Base-by-base conservation (phyloP, 305 asterid species). In the Rubia balearica region DNA sequence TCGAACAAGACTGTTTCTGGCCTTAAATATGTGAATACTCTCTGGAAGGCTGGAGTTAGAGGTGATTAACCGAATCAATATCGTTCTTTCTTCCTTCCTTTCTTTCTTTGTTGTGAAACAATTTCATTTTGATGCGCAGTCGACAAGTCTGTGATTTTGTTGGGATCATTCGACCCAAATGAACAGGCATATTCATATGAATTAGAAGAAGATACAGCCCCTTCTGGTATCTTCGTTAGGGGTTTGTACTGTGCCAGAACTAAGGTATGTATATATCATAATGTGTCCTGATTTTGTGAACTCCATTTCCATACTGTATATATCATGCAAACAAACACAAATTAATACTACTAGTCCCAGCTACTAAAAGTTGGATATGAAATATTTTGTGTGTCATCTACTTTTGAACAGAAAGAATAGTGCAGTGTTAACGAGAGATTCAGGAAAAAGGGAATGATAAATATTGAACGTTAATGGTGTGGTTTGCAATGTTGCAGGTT, bases 31-130 rank as follows among this genome's bases (percentile, higher is more conserved):
- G 78, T 77, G 55, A 81, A 82, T 57, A 78, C 85, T 19, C 72
- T 83, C 2, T 84, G 85, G 85, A 84, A 82, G 70, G 62, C 83
- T 8, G 85, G 89, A 8, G 75, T 85, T 8, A 76, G 83, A 82
- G 84, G 89, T 85, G 8, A 17, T 67, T 5, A 62, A 14, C 67
- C 38, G 16, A 61, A 61, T 22, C 5, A 5, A 22, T 10, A 33
- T 8, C 7, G 40, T 30, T 30, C 22, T 33, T 61, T 12, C 22
- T 33, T 17, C 11, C 22, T 33, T 17, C 11, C 11, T 19, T 56
- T n/a, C 22, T 7, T 56, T 19, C 7, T 45, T 45, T 45, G 14
- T 8, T 45, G 51, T 45, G 6, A 8, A 57, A 36, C 8, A 22
- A 8, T 57, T 57, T 21, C 3, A 57, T 21, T 8, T 59, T 11